These are phyloP conservation scores for Hirsutella thompsonii DNA, from an alignment of 2,329 filamentous ascomycete species.

Conservation along the genomic window DNA sequence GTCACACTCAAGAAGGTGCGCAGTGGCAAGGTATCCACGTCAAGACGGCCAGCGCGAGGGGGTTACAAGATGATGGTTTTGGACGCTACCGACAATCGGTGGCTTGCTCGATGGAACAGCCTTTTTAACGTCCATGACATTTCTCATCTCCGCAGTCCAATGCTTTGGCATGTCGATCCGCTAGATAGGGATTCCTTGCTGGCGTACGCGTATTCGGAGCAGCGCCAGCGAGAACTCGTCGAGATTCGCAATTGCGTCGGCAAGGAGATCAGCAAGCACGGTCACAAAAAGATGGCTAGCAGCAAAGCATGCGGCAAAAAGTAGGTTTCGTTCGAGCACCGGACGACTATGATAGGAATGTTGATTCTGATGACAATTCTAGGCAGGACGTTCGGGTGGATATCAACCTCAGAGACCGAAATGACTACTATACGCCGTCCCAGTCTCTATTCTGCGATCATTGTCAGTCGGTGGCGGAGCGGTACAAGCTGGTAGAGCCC, in stretches of 20 bases:
- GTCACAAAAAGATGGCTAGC: slow-evolving; percentile 47
- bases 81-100: slow-evolving; percentile 48
- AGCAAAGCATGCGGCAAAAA: slow-evolving; percentile 24
- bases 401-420: slow-evolving; percentile 54
- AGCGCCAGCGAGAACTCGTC: slow-evolving; percentile 48
- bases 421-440: slow-evolving; percentile 57
- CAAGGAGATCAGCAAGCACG: slow-evolving; percentile 69
- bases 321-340: slow-evolving; percentile 17
- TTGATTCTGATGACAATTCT: slow-evolving; percentile 2
- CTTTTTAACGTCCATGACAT: slow-evolving; percentile 60
- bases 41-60: slow-evolving; percentile 3
- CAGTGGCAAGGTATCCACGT: slow-evolving; percentile 15
- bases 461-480: slow-evolving; percentile 40
- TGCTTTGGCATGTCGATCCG: slow-evolving; percentile 76
- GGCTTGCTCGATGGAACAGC: slow-evolving; percentile 60
- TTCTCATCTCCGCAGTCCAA: slow-evolving; percentile 59
- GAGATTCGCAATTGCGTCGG: slow-evolving; percentile 67
- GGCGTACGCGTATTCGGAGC: slow-evolving; percentile 50
- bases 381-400: slow-evolving; percentile 31
- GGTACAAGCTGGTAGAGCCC: slow-evolving; percentile 32
- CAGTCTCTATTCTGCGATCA: slow-evolving; percentile 48
- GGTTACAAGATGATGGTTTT: slow-evolving; percentile 46
- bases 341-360: too few relatives aligned
- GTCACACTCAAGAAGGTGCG: slow-evolving; percentile 40
- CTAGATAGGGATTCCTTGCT: slow-evolving; percentile 61